Percentiles rank a stretch among this genome's conserved stretches.
Evolutionary conservation across 2,329 filamentous ascomycete genomes (phyloP).

Genomic region (Nemania sp.): DNA sequence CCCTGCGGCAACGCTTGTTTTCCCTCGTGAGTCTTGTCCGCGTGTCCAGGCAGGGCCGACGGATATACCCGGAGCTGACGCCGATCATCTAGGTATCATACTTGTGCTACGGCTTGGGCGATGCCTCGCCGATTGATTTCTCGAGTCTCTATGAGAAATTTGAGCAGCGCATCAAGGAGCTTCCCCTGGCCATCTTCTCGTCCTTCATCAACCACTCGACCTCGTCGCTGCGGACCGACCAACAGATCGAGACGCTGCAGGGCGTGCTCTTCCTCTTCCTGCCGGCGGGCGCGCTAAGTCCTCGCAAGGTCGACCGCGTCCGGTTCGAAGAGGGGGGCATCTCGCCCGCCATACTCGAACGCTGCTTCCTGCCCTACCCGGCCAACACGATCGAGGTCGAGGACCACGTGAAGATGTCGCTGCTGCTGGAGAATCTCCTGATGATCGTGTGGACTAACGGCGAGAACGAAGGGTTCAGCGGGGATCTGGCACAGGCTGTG

Average conservation of each 20-base stretch:
- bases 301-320: slow-evolving; percentile 46
- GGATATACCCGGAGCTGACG: slow-evolving; percentile 27
- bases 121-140: slow-evolving; percentile 44
- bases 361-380: slow-evolving; percentile 67
- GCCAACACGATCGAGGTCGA: slow-evolving; percentile 63
- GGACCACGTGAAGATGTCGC: slow-evolving; percentile 74
- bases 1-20: slow-evolving; percentile 66
- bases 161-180: slow-evolving; percentile 59
- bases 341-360: slow-evolving; percentile 52
- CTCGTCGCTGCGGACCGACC: slow-evolving; percentile 43
- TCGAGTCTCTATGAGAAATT: slow-evolving; percentile 64
- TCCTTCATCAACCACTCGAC: slow-evolving; percentile 55
- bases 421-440: slow-evolving; percentile 69
- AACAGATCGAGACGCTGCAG: slow-evolving; percentile 52
- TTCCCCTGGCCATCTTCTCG: slow-evolving; percentile 62
- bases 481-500: slow-evolving; percentile 46
- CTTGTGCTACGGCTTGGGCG: slow-evolving; percentile 51
- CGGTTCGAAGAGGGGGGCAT: slow-evolving; percentile 46
- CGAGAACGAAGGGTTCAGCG: slow-evolving; percentile 41
- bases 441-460: slow-evolving; percentile 53
- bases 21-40: slow-evolving; percentile 49
- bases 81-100: slow-evolving; percentile 46
- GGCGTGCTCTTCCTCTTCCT: slow-evolving; percentile 51
- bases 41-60: background rate
- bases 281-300: slow-evolving; percentile 49